Percentiles rank a stretch among this genome's conserved stretches.
phyloP scores from a whole-genome alignment of 129 eudicot species.

The Pseudognaphalium luteoalbum region DNA sequence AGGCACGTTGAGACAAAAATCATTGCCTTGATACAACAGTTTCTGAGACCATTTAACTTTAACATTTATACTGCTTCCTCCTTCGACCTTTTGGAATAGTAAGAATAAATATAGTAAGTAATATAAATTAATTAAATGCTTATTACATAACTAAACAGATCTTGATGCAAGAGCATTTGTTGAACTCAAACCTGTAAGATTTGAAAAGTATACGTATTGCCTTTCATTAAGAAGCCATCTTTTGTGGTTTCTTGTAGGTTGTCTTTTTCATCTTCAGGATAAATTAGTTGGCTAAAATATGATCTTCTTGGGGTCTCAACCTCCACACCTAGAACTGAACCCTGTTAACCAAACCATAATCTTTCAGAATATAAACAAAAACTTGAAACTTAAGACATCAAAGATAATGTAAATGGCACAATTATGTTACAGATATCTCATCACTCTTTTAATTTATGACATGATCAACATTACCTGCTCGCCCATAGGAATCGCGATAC shows the following conservation, averaged over 20 bases:
- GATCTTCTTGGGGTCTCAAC: constrained; percentile 56
- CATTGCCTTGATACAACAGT: constrained; percentile 57
- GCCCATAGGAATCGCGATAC: constrained; percentile 80
- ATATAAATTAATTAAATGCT: not conserved
- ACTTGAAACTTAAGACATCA: constrained; percentile 2
- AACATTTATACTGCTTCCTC: constrained; percentile 62
- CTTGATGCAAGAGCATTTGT: not conserved
- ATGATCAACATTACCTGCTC: constrained; percentile 57
- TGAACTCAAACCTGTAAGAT: constrained; percentile 53
- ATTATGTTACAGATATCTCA: not conserved
- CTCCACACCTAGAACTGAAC: constrained; percentile 95
- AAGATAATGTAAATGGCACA: constrained; percentile 1
- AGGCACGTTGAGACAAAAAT: constrained; percentile 61
- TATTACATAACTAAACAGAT: not conserved
- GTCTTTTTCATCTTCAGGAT: constrained; percentile 38
- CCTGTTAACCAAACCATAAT: constrained; percentile 82
- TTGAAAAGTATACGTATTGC: constrained; percentile 60
- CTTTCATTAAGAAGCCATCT: constrained; percentile 70
- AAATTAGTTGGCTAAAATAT: constrained; percentile 47
- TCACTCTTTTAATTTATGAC: not conserved
- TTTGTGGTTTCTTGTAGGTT: constrained; percentile 39
- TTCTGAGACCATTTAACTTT: constrained; percentile 81
- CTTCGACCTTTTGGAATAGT: constrained; percentile 59
- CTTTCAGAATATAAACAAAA: constrained; percentile 43
- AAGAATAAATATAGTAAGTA: constrained; percentile 14